Base-by-base conservation (phyloP, 805 yeast species). In the Yueomyces sinensis region DNA sequence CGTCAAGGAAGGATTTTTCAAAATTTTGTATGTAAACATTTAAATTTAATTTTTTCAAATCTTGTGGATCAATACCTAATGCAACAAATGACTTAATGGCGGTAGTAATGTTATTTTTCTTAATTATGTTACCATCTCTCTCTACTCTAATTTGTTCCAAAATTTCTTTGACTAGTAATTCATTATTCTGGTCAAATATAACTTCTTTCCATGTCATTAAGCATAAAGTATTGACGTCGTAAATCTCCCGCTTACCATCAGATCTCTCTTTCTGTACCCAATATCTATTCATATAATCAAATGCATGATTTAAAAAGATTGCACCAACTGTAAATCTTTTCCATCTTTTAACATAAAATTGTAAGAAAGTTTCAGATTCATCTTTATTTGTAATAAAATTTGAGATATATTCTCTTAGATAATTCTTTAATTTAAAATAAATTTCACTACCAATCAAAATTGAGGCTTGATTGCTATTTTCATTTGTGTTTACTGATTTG, bases 251-350 rank as follows among this genome's bases (percentile, higher is more conserved):
- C 49, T 83, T 74, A 14, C 96, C 96, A 54, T 89, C 96, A 30
- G 84, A 80, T 50, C 97, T 71, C 58, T 89, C 97, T 51, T 93
- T 87, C 46, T 81, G 82, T 30, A 93, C 95, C 98, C 98, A 91
- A 59, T 89, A 91, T 41, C 97, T 72, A 58, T 91, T 91, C 72
- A 91, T 76, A 58, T 91, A 91, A 55, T 89, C 95, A 50, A 91
- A 82, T 5, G 93, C 87, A 54, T 93, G 91, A 56, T 84, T 86
- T 54, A 91, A 61, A 57, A 83, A 82, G 13, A 86, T 81, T 1
- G 97, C 94, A 19, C 97, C 97, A 35, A 83, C 75, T 17, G 93
- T 74, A 54, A 71, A 91, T 40, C 97, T 71, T 42, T 76, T 75
- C 95, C 97, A 93, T 43, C 79, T 74, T 50, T 76, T 68, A 31